Base-by-base conservation (phyloP, 768 basidiomycete species). In the Chalciporus chontae region DNA sequence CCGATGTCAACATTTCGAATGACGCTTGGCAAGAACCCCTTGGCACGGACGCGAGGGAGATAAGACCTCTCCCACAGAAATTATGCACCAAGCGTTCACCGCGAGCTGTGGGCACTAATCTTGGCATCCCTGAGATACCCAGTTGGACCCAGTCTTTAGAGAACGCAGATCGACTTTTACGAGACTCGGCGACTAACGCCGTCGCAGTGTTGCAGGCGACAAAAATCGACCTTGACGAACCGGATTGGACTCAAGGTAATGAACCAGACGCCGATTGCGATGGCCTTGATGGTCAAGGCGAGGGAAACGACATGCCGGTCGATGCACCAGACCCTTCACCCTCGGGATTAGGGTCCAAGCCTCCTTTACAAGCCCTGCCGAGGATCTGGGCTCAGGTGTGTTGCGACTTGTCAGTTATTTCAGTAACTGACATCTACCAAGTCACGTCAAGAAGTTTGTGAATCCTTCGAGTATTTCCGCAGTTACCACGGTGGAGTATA, bases 381-480 rank as follows among this genome's bases (percentile, higher is more conserved):
- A 69, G 54, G 5, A 71, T 78, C 23, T 78, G 77, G 77, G 75
- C 77, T 5, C 55, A 69, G 63, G 77, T 77, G 56, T 24, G 71
- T 21, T 27, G 15, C 27, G 41, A 32, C 44, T 38, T 44, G 38
- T 24, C n/a, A 39, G 14, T 21, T 2, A n/a, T 34, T 38, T 10
- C 24, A 13, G 23, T n/a, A 11, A 13, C 47, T 56, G 13, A 53
- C 45, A 14, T 11, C 54, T 39, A 17, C 24, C 43, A 47, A 90
- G 88, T 85, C 87, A 21, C 80, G 90, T 37, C 88, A 90, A 69
- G 90, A 91, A 68, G 76, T 92, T 2, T 91, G 90, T 69, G 90
- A 92, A 65, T 78, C 84, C 5, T 80, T 85, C 42, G 80, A 83
- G 18, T 84, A 81, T 57, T 79, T 79, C 58, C 69, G 73, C 26